Evolutionary conservation across 306 rosid species (phyloP).

Genomic region (Cucumis hystrix): DNA sequence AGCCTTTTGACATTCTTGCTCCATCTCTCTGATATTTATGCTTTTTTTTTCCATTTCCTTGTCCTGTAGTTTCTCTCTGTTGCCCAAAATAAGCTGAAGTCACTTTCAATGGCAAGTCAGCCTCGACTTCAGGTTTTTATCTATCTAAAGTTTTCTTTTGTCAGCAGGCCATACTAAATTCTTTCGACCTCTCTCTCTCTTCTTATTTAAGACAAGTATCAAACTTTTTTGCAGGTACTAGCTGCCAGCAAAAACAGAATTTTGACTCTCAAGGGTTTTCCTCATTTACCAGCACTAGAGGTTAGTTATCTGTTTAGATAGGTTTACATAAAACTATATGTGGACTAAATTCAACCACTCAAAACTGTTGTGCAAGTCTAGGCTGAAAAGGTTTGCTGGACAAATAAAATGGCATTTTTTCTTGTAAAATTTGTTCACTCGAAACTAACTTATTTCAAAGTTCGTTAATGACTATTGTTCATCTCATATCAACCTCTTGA

Average conservation of each 20-base stretch:
- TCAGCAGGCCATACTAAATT: not conserved
- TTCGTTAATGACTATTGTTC: not conserved
- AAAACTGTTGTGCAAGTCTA: not conserved
- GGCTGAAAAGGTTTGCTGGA: not conserved
- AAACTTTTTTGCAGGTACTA: constrained; percentile 56
- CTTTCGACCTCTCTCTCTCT: not conserved
- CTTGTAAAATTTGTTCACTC: not conserved
- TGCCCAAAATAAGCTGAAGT: constrained; percentile 93
- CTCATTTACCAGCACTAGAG: constrained; percentile 88
- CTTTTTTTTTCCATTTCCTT: not conserved
- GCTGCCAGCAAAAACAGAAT: constrained; percentile 98
- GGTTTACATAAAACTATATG: not conserved
- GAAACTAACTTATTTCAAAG: not conserved
- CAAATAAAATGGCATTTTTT: not conserved
- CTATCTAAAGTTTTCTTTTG: not conserved
- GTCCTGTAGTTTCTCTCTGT: constrained; percentile 79
- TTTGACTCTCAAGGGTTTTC: constrained; percentile 83
- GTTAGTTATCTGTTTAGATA: constrained; percentile 25
- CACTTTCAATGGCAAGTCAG: constrained; percentile 93
- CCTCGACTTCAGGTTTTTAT: constrained; percentile 84
- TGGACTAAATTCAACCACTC: not conserved
- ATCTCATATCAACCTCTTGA: not conserved
- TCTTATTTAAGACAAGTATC: not conserved
- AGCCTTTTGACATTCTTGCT: not conserved
- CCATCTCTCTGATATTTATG: not conserved